Conservation (phyloP, 129 eudicot genomes). For the Tagetes erecta region DNA sequence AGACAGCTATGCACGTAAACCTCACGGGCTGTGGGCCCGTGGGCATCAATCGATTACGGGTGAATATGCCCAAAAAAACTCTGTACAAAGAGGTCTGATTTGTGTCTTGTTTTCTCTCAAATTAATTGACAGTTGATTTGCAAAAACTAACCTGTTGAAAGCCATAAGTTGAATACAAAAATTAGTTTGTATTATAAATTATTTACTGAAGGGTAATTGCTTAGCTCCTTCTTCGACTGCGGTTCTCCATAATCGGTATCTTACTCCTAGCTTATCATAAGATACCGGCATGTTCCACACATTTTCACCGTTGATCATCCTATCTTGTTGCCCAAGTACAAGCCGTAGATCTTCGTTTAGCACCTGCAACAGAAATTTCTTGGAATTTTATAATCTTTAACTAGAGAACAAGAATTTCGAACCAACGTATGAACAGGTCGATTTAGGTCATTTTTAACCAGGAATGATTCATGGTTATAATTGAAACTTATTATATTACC, state of each 20-base stretch:
- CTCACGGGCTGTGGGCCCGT: background rate
- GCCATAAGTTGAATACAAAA: slow-evolving; percentile 32
- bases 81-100: slow-evolving; percentile 29
- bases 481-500: slow-evolving; percentile 39
- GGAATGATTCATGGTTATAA: background rate
- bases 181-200: slow-evolving; percentile 35
- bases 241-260: slow-evolving; percentile 91
- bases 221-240: slow-evolving; percentile 71
- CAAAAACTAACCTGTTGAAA: slow-evolving; percentile 20
- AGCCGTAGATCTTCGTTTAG: slow-evolving; percentile 89
- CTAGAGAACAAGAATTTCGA: background rate
- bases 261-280: slow-evolving; percentile 93
- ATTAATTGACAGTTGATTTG: slow-evolving; percentile 19
- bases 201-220: slow-evolving; percentile 48
- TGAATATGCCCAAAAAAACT: slow-evolving; percentile 12
- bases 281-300: slow-evolving; percentile 92
- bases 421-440: background rate
- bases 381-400: background rate
- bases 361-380: slow-evolving; percentile 45
- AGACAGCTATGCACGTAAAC: slow-evolving; percentile 9
- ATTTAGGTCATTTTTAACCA: background rate
- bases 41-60: slow-evolving; percentile 15
- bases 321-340: slow-evolving; percentile 92
- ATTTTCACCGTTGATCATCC: slow-evolving; percentile 85
- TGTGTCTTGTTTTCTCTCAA: slow-evolving; percentile 25